Evolutionary conservation across 2,329 filamentous ascomycete genomes (phyloP), one percentile per base, ranked within the genome.

Genomic region (Claviceps maximensis): DNA sequence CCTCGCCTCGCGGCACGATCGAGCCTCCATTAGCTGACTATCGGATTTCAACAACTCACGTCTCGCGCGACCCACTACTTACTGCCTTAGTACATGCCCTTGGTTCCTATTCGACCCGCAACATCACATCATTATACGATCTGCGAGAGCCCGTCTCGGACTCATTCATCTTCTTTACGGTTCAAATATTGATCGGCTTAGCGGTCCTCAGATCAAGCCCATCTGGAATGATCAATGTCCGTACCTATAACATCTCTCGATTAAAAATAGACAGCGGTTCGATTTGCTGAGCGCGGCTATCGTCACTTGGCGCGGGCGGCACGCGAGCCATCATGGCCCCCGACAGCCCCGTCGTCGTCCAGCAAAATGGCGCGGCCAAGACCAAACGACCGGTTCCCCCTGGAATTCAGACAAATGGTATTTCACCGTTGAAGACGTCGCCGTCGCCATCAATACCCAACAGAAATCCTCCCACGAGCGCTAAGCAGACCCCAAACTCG

Each of bases 371-470:
- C 60, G 62, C 68, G 59, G 66, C 65, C 59, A 89, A 88, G 69
- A 76, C 80, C 58, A 89, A 88, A 70, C 82, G 84, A 38, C 82
- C 82, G 56, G 72, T 78, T 51, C 81, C 82, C 40, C 76, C 83
- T 47, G 77, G 80, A 46, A 79, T 85, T 54, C 83, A 85, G 65
- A 78, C 80, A 55, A 86, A 86, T 67, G 81, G 82, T 36, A 69
- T 72, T 55, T 71, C 72, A 58, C 69, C 79, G 25, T 76, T 78
- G 1, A 76, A 78, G 55, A 77, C 80, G 4, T 84, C 81, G 2
- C 76, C 82, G 1, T 79, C 78, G 4, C 77, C 78, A 5, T 78
- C 73, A 59, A 68, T 82, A 60, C 70, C 82, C 10, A 67, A 74
- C 10, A 82, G 80, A 63, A 77, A 78, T 57, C 70, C 77, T 9